phyloP scores from a whole-genome alignment of 169 alveolate species.

The Prorocentrum cordatum region DNA sequence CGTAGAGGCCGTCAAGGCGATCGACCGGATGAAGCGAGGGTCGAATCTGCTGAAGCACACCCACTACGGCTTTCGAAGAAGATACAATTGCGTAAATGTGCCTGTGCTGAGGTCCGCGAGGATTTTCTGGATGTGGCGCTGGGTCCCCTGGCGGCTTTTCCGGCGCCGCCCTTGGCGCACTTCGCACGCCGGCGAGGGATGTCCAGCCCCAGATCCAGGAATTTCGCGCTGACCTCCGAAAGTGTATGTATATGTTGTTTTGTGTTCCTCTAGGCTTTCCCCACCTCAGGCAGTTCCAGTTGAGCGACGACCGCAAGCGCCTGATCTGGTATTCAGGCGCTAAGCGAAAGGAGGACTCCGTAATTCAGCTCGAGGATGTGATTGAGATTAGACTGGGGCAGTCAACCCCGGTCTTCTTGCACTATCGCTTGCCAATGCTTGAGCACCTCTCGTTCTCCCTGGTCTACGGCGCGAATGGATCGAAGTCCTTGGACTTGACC shows the following conservation, averaged over 20 bases:
- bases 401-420: conserved; percentile 72
- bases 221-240: too few relatives aligned
- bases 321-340: conserved; percentile 74
- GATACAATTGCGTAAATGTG: too few relatives aligned
- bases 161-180: too few relatives aligned
- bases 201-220: too few relatives aligned
- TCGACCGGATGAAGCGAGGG: conserved; percentile 68
- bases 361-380: background rate
- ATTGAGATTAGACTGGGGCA: conserved; percentile 74
- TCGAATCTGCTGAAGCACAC: conserved; percentile 73
- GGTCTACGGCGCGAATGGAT: conserved; percentile 56
- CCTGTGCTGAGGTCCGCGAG: too few relatives aligned
- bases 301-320: conserved; percentile 73
- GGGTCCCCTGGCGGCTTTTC: too few relatives aligned
- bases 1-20: conserved; percentile 75
- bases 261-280: too few relatives aligned
- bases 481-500: conserved; percentile 75
- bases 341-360: background rate
- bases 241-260: too few relatives aligned
- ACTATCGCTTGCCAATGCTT: conserved; percentile 73
- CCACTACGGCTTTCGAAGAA: conserved; percentile 72
- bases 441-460: conserved; percentile 76
- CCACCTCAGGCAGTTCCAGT: conserved; percentile 77
- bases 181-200: too few relatives aligned
- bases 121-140: too few relatives aligned